Conservation (phyloP, 805 yeast species). For the Saturnispora diversa region DNA sequence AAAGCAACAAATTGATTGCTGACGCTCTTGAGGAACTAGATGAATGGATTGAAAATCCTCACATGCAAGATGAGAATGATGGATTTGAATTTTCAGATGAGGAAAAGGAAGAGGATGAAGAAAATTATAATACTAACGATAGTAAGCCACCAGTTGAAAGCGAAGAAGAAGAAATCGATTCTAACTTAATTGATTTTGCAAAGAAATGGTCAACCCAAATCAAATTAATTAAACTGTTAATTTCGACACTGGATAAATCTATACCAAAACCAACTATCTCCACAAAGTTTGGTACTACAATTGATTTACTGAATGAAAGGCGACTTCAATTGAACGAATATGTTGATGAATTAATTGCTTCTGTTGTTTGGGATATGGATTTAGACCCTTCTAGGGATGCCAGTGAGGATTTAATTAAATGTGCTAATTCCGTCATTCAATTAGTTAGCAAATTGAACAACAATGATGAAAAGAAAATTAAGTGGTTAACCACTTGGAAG, state of each 20-base stretch:
- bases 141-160: slow-evolving; percentile 17
- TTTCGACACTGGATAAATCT: slow-evolving; percentile 52
- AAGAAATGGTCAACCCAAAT: slow-evolving; percentile 44
- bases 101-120: slow-evolving; percentile 13
- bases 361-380: slow-evolving; percentile 39
- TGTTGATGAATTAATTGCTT: slow-evolving; percentile 54
- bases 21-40: slow-evolving; percentile 63
- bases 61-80: slow-evolving; percentile 33
- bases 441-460: slow-evolving; percentile 41
- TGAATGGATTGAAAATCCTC: slow-evolving; percentile 62
- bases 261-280: slow-evolving; percentile 34
- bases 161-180: slow-evolving; percentile 21
- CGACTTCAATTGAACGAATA: slow-evolving; percentile 37
- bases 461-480: slow-evolving; percentile 42
- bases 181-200: slow-evolving; percentile 28
- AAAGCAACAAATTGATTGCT: slow-evolving; percentile 38
- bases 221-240: slow-evolving; percentile 48
- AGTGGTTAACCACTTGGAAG: slow-evolving; percentile 52
- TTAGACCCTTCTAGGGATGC: slow-evolving; percentile 30
- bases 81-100: slow-evolving; percentile 35
- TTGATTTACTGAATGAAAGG: slow-evolving; percentile 40
- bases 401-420: slow-evolving; percentile 16
- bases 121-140: slow-evolving; percentile 18
- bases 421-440: slow-evolving; percentile 26
- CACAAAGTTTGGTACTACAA: slow-evolving; percentile 30